Base-by-base conservation (phyloP, 2,329 filamentous ascomycete species). In the Chrysoporthe cubensis region DNA sequence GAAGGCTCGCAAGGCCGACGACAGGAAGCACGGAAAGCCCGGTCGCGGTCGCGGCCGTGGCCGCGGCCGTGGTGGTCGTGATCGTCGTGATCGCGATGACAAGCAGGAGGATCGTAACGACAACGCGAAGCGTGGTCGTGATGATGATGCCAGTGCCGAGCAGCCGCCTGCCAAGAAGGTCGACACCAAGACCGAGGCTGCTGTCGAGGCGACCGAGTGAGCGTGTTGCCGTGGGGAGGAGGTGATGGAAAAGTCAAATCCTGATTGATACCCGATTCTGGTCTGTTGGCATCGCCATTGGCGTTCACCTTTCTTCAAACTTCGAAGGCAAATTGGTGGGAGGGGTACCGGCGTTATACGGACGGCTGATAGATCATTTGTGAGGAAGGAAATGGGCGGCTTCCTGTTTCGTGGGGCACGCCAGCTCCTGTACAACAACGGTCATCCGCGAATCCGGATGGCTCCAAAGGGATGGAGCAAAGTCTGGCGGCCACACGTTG, bases 1-100 rank as follows among this genome's bases (percentile, higher is more conserved):
- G 87, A 90, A 88, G 80, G 84, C 85, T 78, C 84, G 88, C 72
- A 84, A 88, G 32, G 87, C 89, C 8, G 76, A 88, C 56, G 88
- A 90, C 73, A 86, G 86, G 76, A 86, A 85, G 78, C 82, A 82
- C 72, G 88, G 88, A 32, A 82, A 82, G 66, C 82, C 82, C 46
- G 76, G 80, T 9, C 77, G 82, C 14, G 80, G 80, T 7, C 59
- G 59, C 7, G 76, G 78, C 26, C 73, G 78, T 40, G 77, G 78
- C 34, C 79, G 83, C 21, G 56, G 56, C 4, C 56, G 56, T 42
- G 57, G 82, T 40, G 77, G 82, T 2, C 80, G 82, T 44, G 78
- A 80, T 56, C 77, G 81, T 58, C 80, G 80, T 68, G 77, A 81
- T 69, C 74, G 78, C 68, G 77, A 80, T 43, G 73, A 77, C 64